Percentiles rank a stretch among this genome's conserved stretches.
phyloP scores from a whole-genome alignment of 2,329 filamentous ascomycete genomes.

The Canariomyces notabilis region DNA sequence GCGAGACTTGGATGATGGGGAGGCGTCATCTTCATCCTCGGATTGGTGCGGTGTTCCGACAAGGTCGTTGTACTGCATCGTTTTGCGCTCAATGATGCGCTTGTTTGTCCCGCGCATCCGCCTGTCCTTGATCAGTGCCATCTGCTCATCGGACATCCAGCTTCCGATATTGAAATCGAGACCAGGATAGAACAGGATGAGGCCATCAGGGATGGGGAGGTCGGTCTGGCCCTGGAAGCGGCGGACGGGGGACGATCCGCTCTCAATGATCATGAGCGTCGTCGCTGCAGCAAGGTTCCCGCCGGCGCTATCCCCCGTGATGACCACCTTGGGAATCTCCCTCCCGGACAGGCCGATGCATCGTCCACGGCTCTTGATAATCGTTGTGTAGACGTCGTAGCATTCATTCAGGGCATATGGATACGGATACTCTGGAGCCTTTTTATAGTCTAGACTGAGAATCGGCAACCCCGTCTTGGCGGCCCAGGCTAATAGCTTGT shows the following conservation, averaged over 20 bases:
- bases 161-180: slow-evolving; percentile 97
- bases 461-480: slow-evolving; percentile 83
- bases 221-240: slow-evolving; percentile 52
- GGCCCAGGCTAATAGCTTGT: slow-evolving; percentile 90
- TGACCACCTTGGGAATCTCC: slow-evolving; percentile 60
- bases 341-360: slow-evolving; percentile 71
- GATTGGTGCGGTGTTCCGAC: slow-evolving; percentile 79
- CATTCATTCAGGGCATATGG: slow-evolving; percentile 84
- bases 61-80: slow-evolving; percentile 78
- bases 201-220: slow-evolving; percentile 69
- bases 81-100: slow-evolving; percentile 75
- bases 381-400: slow-evolving; percentile 75
- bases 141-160: slow-evolving; percentile 99
- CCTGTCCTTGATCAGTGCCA: slow-evolving; percentile 85
- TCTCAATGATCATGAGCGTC: slow-evolving; percentile 85
- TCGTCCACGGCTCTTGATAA: slow-evolving; percentile 65
- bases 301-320: slow-evolving; percentile 77
- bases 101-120: slow-evolving; percentile 72
- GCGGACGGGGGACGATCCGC: slow-evolving; percentile 52
- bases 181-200: slow-evolving; percentile 83
- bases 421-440: slow-evolving; percentile 79
- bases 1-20: slow-evolving; percentile 30
- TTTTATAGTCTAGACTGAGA: slow-evolving; percentile 84
- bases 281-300: slow-evolving; percentile 76
- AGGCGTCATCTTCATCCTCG: slow-evolving; percentile 61